phyloP scores from a whole-genome alignment of 108 stramenopile genomes.

The Nitzschia sp. region DNA sequence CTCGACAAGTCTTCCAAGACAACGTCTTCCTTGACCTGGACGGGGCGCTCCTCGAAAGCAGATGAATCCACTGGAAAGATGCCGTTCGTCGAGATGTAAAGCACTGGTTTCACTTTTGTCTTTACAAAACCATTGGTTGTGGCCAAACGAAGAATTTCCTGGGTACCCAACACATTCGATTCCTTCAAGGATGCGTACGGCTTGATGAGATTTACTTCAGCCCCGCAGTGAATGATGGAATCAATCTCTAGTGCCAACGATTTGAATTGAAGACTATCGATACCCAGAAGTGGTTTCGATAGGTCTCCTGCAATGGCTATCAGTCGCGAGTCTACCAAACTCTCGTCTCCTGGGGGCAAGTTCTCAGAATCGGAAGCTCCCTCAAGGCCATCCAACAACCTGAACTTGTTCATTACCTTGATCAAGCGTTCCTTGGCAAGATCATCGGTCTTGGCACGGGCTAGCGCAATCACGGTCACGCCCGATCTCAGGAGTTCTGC shows the following conservation, averaged over 20 bases:
- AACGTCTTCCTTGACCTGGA: slow-evolving; percentile 42
- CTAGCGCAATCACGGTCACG: slow-evolving; percentile 64
- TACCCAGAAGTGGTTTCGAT: slow-evolving; percentile 58
- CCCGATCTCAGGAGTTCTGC: slow-evolving; percentile 52
- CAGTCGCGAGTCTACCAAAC: slow-evolving; percentile 33
- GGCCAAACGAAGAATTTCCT: slow-evolving; percentile 64
- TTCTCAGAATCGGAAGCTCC: slow-evolving; percentile 2
- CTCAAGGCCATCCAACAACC: slow-evolving; percentile 5
- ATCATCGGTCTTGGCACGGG: slow-evolving; percentile 44
- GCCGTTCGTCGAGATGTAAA: slow-evolving; percentile 69
- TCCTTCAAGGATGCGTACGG: slow-evolving; percentile 65
- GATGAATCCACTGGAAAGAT: slow-evolving; percentile 63
- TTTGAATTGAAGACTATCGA: slow-evolving; percentile 54
- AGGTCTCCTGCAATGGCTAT: slow-evolving; percentile 60
- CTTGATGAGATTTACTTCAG: slow-evolving; percentile 68
- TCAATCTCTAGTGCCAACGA: slow-evolving; percentile 60
- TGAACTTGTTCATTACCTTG: slow-evolving; percentile 43
- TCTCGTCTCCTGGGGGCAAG: background rate
- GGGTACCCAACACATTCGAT: slow-evolving; percentile 76
- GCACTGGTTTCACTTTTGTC: slow-evolving; percentile 58
- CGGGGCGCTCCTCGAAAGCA: slow-evolving; percentile 26
- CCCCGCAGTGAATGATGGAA: slow-evolving; percentile 77
- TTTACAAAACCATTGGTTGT: slow-evolving; percentile 52
- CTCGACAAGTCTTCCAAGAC: slow-evolving; percentile 21
- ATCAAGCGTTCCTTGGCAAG: slow-evolving; percentile 40